A percentile compares a stretch with the other conserved stretches of the same genome.
Conservation (phyloP, 2,329 filamentous ascomycete genomes). For the Coniochaeta sp. region DNA sequence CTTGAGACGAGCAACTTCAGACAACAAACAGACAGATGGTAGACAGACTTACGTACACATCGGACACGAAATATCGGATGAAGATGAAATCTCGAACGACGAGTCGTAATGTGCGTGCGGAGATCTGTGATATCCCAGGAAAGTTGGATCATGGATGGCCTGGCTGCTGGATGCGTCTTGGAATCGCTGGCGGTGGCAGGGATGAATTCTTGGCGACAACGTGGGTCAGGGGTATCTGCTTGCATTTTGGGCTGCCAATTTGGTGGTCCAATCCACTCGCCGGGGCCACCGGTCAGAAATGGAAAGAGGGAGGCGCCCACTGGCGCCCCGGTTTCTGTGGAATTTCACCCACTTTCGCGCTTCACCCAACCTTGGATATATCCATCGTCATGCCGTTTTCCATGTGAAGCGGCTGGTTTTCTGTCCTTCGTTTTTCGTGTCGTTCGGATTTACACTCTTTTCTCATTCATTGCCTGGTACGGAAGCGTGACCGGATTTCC, state of each 20-base stretch:
- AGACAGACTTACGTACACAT: background rate
- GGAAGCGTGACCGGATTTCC: background rate
- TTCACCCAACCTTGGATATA: constrained; percentile 1
- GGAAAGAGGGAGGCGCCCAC: background rate
- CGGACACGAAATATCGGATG: background rate
- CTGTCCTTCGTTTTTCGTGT: background rate
- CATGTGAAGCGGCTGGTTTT: background rate
- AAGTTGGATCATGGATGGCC: too few species aligned
- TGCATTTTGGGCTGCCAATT: too few species aligned
- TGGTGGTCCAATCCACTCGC: background rate
- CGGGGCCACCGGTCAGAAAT: too few species aligned
- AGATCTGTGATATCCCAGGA: too few species aligned
- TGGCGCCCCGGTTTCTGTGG: background rate
- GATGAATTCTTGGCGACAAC: background rate
- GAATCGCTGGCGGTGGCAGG: background rate
- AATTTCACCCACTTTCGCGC: constrained; percentile 1
- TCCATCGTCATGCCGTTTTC: background rate
- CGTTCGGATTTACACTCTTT: background rate
- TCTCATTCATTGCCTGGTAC: background rate
- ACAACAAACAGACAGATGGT: background rate
- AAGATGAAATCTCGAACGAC: too few species aligned
- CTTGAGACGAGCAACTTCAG: background rate
- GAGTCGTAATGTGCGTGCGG: background rate
- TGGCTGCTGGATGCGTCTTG: background rate
- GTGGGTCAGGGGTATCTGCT: background rate